These are phyloP conservation scores for Canna indica DNA, from an alignment of 176 grass and related monocot species.

Conservation along the genomic window DNA sequence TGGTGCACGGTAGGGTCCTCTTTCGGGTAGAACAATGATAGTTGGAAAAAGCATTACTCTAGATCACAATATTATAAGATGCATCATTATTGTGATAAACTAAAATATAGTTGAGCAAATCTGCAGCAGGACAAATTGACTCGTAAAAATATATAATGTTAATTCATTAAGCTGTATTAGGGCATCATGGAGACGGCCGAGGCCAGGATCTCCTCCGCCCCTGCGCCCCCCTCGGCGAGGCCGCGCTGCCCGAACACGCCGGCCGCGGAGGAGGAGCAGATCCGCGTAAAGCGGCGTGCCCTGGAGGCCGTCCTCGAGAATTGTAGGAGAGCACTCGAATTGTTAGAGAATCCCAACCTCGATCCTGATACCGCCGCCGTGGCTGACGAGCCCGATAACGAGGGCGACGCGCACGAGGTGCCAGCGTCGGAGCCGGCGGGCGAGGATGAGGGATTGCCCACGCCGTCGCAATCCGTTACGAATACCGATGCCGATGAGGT, in stretches of 20 bases:
- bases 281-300: slow-evolving; percentile 19
- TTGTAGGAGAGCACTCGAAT: slow-evolving; percentile 10
- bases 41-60: too few relatives aligned
- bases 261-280: slow-evolving; percentile 11
- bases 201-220: not conserved
- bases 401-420: not conserved
- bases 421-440: not conserved
- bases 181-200: slow-evolving; percentile 10
- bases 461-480: not conserved
- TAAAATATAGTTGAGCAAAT: too few relatives aligned
- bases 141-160: too few relatives aligned
- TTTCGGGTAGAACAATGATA: too few relatives aligned
- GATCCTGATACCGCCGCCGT: not conserved
- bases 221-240: not conserved
- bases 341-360: slow-evolving; percentile 14
- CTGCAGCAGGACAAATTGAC: too few relatives aligned
- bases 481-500: slow-evolving; percentile 7
- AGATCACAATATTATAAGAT: too few relatives aligned
- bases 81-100: too few relatives aligned
- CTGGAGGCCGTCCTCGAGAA: slow-evolving; percentile 21
- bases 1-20: too few relatives aligned
- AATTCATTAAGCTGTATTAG: not conserved
- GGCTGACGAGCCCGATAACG: not conserved
- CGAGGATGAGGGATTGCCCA: not conserved
- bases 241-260: not conserved